phyloP scores from a whole-genome alignment of 1,284 basidiomycete genomes.

The Boletus hoseneyae region DNA sequence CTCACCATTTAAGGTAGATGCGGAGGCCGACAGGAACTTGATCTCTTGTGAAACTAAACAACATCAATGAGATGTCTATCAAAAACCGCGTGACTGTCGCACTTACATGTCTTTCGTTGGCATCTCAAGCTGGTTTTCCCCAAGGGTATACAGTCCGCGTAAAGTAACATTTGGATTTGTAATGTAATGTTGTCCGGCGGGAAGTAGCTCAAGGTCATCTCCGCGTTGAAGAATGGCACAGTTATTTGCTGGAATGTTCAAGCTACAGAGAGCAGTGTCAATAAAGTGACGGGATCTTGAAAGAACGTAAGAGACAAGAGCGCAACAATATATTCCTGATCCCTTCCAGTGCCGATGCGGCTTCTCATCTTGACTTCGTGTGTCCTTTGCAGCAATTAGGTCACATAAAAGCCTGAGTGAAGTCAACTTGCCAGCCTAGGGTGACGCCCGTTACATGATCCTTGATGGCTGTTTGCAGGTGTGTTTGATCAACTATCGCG shows the following conservation, averaged over 20 bases:
- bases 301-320: constrained; percentile 52
- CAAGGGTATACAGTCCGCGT: constrained; percentile 71
- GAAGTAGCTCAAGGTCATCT: constrained; percentile 72
- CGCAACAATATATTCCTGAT: constrained; percentile 69
- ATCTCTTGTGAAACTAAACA: constrained; percentile 67
- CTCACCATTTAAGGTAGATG: constrained; percentile 73
- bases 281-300: background rate
- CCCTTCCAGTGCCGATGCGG: constrained; percentile 39
- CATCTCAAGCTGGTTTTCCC: constrained; percentile 80
- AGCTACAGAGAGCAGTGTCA: constrained; percentile 36
- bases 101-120: constrained; percentile 78
- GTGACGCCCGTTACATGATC: constrained; percentile 58
- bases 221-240: constrained; percentile 78
- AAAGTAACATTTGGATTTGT: constrained; percentile 78
- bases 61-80: constrained; percentile 1
- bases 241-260: constrained; percentile 81
- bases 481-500: constrained; percentile 77
- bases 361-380: constrained; percentile 76
- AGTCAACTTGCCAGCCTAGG: constrained; percentile 48
- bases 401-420: background rate
- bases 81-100: background rate
- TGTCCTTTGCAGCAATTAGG: constrained; percentile 35
- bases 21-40: constrained; percentile 81
- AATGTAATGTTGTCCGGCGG: constrained; percentile 77
- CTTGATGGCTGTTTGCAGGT: constrained; percentile 55